A percentile compares a stretch with the other conserved stretches of the same genome.
These are phyloP conservation scores for Hypoxylon sp. DNA, from an alignment of 2,329 filamentous ascomycete species.

Conservation along the genomic window DNA sequence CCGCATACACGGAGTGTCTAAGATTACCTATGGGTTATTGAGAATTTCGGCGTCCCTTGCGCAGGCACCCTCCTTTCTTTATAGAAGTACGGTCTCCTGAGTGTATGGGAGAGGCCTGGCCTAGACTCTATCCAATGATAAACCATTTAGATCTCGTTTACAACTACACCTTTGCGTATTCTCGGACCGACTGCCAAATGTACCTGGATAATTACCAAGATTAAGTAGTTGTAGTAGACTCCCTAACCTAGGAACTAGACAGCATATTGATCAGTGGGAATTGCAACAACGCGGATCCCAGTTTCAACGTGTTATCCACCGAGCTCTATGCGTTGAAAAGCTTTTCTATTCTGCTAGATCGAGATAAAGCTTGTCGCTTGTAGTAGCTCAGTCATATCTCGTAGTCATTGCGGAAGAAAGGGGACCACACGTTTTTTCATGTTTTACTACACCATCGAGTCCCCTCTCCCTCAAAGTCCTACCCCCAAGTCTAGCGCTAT, in stretches of 20 bases:
- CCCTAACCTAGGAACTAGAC: neutral
- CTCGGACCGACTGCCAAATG: constrained; percentile 10
- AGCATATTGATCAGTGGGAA: constrained; percentile 5
- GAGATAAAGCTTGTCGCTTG: constrained; percentile 5
- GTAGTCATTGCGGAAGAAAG: constrained; percentile 14
- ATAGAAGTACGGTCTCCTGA: neutral
- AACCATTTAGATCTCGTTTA: neutral
- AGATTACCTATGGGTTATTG: neutral
- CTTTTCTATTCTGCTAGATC: constrained; percentile 21
- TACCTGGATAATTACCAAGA: neutral
- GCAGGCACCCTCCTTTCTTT: neutral
- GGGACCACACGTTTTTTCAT: neutral
- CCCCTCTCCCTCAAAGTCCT: constrained; percentile 3
- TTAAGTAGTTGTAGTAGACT: no score
- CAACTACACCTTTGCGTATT: neutral
- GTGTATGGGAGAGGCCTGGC: neutral
- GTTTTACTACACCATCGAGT: neutral
- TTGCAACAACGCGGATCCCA: constrained; percentile 9
- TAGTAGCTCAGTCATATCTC: constrained; percentile 6
- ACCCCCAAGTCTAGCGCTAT: constrained; percentile 3
- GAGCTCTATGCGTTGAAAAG: constrained; percentile 1
- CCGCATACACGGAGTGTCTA: neutral
- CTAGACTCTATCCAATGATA: neutral
- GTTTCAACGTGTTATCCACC: constrained; percentile 16
- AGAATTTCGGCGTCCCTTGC: neutral